Percentiles rank a stretch among this genome's conserved stretches.
phyloP scores from a whole-genome alignment of 2,329 filamentous ascomycete genomes.

The Basipetospora chlamydospora region DNA sequence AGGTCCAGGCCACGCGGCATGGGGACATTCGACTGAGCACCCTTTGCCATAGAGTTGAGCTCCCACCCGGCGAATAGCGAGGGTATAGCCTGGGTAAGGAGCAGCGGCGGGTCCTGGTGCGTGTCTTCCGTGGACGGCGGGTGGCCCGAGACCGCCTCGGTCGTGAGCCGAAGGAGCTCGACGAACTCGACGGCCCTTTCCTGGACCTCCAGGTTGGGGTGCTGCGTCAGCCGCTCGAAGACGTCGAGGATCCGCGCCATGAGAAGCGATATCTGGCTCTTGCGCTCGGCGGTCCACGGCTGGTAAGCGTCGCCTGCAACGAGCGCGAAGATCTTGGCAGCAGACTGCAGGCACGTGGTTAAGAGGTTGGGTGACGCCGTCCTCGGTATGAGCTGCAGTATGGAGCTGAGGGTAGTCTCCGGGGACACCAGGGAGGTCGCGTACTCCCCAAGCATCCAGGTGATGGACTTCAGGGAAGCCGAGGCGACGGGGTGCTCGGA shows the following conservation, averaged over 20 bases:
- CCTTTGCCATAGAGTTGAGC: constrained; percentile 74
- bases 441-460: constrained; percentile 86
- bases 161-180: constrained; percentile 74
- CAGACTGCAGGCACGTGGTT: constrained; percentile 68
- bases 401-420: constrained; percentile 55
- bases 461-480: constrained; percentile 58
- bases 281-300: constrained; percentile 59
- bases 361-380: constrained; percentile 49
- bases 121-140: constrained; percentile 36
- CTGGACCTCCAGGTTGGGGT: constrained; percentile 86
- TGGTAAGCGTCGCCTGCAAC: constrained; percentile 51
- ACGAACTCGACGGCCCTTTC: constrained; percentile 87
- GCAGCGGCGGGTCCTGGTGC: constrained; percentile 57
- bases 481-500: constrained; percentile 41
- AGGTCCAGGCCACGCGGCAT: constrained; percentile 62
- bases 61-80: constrained; percentile 76
- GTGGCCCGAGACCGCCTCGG: constrained; percentile 63
- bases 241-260: constrained; percentile 72
- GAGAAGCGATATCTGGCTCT: constrained; percentile 60
- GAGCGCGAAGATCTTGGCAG: constrained; percentile 69
- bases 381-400: constrained; percentile 53
- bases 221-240: constrained; percentile 61
- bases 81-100: constrained; percentile 83
- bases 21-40: constrained; percentile 77
- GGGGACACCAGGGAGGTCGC: constrained; percentile 55